Evolutionary conservation across 345 rosid genomes (phyloP).

Genomic region (Angophora floribunda): DNA sequence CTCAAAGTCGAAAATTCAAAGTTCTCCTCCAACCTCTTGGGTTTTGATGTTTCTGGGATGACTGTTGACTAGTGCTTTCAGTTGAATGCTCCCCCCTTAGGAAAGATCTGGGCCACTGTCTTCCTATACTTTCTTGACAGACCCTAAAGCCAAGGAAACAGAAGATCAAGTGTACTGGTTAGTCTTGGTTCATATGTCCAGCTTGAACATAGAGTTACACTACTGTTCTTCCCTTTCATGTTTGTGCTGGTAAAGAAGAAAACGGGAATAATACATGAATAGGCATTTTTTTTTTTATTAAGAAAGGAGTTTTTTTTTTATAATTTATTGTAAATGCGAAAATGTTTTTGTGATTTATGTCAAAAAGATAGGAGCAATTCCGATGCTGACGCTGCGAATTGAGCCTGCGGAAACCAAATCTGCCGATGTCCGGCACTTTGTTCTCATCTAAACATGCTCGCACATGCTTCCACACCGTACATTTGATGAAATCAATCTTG

Average conservation of each 20-base stretch:
- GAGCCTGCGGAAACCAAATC: slow-evolving; percentile 67
- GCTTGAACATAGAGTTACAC: not conserved
- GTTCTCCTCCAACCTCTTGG: slow-evolving; percentile 57
- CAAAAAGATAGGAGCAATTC: not conserved
- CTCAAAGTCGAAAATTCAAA: slow-evolving; percentile 52
- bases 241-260: not conserved
- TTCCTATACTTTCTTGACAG: slow-evolving; percentile 57
- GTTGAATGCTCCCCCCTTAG: slow-evolving; percentile 73
- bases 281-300: not conserved
- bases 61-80: slow-evolving; percentile 34
- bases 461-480: slow-evolving; percentile 57
- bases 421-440: slow-evolving; percentile 71
- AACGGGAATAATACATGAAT: not conserved
- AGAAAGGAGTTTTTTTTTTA: not conserved
- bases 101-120: slow-evolving; percentile 61
- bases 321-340: not conserved
- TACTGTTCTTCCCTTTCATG: not conserved
- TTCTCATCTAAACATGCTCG: slow-evolving; percentile 59
- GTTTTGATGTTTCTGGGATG: slow-evolving; percentile 66
- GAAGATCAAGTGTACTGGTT: not conserved
- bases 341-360: not conserved
- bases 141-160: slow-evolving; percentile 14
- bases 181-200: not conserved
- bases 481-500: not conserved
- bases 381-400: slow-evolving; percentile 61